Percentiles rank a stretch among this genome's conserved stretches.
Conservation (phyloP, 2,329 filamentous ascomycete genomes). For the Cercospora sp. region DNA sequence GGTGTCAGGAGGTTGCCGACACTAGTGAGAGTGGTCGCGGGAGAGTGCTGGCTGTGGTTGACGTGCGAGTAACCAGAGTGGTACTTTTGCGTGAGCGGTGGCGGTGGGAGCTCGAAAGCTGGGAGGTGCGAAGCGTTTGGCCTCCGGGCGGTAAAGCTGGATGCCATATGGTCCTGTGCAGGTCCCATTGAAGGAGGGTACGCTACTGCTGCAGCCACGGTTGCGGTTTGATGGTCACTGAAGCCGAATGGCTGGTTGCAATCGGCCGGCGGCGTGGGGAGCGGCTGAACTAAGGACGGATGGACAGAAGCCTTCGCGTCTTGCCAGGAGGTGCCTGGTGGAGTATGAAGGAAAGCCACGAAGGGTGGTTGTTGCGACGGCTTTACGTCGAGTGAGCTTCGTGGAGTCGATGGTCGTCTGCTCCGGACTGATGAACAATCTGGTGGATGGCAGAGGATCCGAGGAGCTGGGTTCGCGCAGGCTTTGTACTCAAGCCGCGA, state of each 20-base stretch:
- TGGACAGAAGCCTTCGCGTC: constrained; percentile 31
- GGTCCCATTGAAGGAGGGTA: constrained; percentile 64
- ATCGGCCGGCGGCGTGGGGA: constrained; percentile 38
- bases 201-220: constrained; percentile 64
- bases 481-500: constrained; percentile 41
- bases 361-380: constrained; percentile 32
- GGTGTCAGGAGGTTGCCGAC: constrained; percentile 65
- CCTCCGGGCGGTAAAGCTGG: constrained; percentile 70
- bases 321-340: constrained; percentile 35
- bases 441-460: constrained; percentile 35
- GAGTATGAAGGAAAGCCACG: constrained; percentile 38
- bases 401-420: constrained; percentile 4
- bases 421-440: constrained; percentile 27
- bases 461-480: constrained; percentile 36
- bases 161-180: constrained; percentile 61
- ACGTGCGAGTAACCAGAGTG: constrained; percentile 37
- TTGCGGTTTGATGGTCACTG: constrained; percentile 48
- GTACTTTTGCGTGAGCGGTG: constrained; percentile 56
- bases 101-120: constrained; percentile 68
- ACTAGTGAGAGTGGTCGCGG: constrained; percentile 48
- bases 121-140: constrained; percentile 69
- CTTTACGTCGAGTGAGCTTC: constrained; percentile 16
- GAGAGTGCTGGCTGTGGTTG: constrained; percentile 49
- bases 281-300: constrained; percentile 31
- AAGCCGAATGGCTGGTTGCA: constrained; percentile 34